Base-by-base conservation (phyloP, 1,284 basidiomycete species). In the Peniophora sp. region DNA sequence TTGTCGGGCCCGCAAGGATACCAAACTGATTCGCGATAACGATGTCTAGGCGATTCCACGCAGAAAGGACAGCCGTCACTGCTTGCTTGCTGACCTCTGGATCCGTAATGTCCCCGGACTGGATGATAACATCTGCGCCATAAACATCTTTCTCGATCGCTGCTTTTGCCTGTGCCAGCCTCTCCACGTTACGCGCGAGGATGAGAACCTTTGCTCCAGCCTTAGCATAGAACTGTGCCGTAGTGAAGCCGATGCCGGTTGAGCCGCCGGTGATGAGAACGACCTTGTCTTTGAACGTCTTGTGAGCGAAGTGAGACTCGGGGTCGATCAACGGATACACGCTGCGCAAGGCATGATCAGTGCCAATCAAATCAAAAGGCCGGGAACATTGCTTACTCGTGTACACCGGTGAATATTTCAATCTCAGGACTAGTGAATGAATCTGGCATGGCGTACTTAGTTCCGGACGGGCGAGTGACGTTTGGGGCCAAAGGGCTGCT, bases 241-340 rank as follows among this genome's bases (percentile, higher is more conserved):
- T 24, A 24, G 17, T 32, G n/a, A 3, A 10, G 17, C 61, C 60
- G 2, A 62, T 58, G 3, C 61, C 61, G 12, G 56, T 51, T 15
- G 59, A 59, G 3, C 54, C 58, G 11, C 61, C 61, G n/a, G 59
- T 54, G 39, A 62, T 55, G 14, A 62, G 34, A 3, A 59, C 61
- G 12, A 62, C 61, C 44, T 52, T 47, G 17, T 34, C 44, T 15
- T 41, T 41, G 39, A 17, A 41, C 39, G 39, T 41, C 39, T 41
- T 41, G 20, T n/a, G 6, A 8, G 15, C 39, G 15, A 41, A 41
- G 39, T 41, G 39, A 8, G 20, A 8, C 39, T 6, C n/a, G 6
- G 39, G 39, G 39, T 41, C 39, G 39, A 41, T 41, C 39, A 22
- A 17, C 15, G 39, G 39, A n/a, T 41, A 41, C 20, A 41, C 20